phyloP scores from a whole-genome alignment of 768 basidiomycete species.

The Boletus vermiculosoides region DNA sequence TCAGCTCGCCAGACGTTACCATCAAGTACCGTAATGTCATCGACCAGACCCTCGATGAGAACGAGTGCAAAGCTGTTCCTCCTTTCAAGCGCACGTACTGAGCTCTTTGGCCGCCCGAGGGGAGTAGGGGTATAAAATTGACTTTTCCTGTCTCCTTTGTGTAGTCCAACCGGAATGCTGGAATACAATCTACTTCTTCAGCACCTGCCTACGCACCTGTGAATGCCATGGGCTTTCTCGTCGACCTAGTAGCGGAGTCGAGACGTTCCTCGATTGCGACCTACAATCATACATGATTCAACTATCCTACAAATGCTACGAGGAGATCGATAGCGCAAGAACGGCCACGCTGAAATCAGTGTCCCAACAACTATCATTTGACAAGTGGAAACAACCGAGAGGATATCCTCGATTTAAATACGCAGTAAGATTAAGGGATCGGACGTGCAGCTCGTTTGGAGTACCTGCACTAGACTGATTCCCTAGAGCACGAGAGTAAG shows the following conservation, averaged over 20 bases:
- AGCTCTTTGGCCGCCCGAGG: neutral
- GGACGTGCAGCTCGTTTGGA: neutral
- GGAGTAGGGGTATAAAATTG: conserved; percentile 4
- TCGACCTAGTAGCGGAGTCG: neutral
- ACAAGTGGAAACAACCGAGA: neutral
- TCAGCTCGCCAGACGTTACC: conserved; percentile 74
- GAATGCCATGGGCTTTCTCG: neutral
- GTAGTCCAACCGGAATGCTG: conserved; percentile 9
- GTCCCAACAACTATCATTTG: neutral
- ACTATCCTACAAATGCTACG: neutral
- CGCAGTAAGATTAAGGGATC: neutral
- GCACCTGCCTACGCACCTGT: neutral
- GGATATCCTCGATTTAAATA: neutral
- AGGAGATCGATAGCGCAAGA: neutral
- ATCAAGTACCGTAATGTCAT: conserved; percentile 91
- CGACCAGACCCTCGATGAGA: conserved; percentile 84
- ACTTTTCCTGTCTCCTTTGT: conserved; percentile 1
- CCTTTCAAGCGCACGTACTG: conserved; percentile 97
- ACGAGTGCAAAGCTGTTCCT: conserved; percentile 94
- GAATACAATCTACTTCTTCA: conserved; percentile 13
- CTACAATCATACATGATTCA: neutral
- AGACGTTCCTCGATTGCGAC: neutral
- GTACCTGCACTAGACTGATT: neutral
- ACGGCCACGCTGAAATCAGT: neutral
- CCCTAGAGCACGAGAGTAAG: neutral